Evolutionary conservation across 108 stramenopile genomes (phyloP), one percentile per base, ranked within the genome.

Genomic region (Skeletonema costatum): DNA sequence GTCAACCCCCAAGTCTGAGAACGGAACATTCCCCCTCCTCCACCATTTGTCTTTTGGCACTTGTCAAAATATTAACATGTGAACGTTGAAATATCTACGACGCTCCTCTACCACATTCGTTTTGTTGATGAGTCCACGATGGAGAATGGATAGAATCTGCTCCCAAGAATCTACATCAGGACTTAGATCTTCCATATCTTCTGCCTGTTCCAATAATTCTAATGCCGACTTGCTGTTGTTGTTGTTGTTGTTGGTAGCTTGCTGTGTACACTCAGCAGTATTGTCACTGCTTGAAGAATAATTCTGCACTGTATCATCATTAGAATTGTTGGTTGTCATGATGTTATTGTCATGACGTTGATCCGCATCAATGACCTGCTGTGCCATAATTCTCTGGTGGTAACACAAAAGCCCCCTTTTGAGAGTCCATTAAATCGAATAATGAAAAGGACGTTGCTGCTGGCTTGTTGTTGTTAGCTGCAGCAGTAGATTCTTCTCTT

Each of bases 161-260:
- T 83, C 71, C 82, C 82, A 83, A 1, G 67, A 25, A 0, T 73
- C 53, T 13, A 67, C 60, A 69, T 83, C 82, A 1, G 82, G 75
- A 60, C 76, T 77, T 12, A 83, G 53, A 60, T 83, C 82, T 64
- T 83, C 82, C 42, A 83, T 72, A 36, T 83, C 82, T 35, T 83
- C 72, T 58, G 82, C 75, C 42, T 44, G 63, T 64, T 83, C 82
- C 1, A 83, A 64, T 25, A 83, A 72, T 16, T 83, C 82, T 32
- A 83, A 30, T 39, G 69, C 67, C 14, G 73, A 32, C 16, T 39
- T 48, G 1, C 32, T 68, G 46, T 21, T 68, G 14, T 30, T 53
- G 12, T 9, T 16, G 2, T 31, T 66, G 16, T 41, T 44, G 9
- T 62, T 50, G n/a, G 42, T 9, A 16, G 13, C 16, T 66, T 41